These are phyloP conservation scores for Coemansia sp. DNA, from an alignment of 192 early-diverging fungal species.

Conservation along the genomic window DNA sequence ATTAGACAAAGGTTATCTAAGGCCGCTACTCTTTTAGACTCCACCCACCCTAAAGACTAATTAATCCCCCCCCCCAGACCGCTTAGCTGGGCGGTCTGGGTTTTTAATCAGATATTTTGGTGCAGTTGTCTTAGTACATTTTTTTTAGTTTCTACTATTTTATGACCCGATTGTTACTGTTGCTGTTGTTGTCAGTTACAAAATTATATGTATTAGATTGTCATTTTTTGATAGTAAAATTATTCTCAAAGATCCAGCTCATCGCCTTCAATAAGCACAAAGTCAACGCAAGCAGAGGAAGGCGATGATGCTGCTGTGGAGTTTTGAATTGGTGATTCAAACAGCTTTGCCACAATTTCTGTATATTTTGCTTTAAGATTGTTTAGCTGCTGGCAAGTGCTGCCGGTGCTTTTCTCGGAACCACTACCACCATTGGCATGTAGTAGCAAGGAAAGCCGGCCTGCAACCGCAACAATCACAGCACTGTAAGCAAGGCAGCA, in stretches of 20 bases:
- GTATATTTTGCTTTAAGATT: not conserved
- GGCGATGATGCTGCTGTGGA: not conserved
- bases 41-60: not conserved
- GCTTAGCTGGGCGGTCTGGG: not conserved
- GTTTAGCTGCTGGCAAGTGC: not conserved
- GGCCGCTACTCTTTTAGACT: not conserved
- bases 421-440: not conserved
- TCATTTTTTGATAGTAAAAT: not conserved
- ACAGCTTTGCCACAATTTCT: not conserved
- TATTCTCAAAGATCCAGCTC: not conserved
- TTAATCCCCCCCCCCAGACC: not conserved
- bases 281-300: not conserved
- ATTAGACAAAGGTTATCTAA: constrained; percentile 10
- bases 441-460: constrained; percentile 23
- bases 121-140: not conserved
- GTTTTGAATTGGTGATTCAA: not conserved
- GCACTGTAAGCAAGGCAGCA: constrained; percentile 12
- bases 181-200: not conserved
- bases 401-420: not conserved
- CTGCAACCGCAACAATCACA: constrained; percentile 14
- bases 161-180: not conserved
- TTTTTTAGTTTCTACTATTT: not conserved
- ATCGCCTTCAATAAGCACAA: not conserved
- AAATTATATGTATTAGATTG: not conserved
- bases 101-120: not conserved